These are phyloP conservation scores for Melocanna baccifera DNA, from an alignment of 176 grass and related monocot species.

Conservation along the genomic window DNA sequence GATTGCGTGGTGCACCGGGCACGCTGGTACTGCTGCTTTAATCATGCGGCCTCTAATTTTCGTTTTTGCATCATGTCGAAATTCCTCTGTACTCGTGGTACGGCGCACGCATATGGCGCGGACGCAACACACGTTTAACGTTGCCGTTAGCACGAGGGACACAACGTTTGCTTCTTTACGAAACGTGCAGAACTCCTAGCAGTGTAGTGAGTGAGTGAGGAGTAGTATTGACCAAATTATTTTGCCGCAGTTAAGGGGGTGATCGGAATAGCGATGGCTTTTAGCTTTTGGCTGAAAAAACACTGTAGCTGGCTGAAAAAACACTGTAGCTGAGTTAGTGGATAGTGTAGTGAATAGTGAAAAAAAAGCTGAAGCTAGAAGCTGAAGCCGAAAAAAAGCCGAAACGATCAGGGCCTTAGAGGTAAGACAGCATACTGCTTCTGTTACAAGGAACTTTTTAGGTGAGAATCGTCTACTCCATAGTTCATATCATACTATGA, in stretches of 20 bases:
- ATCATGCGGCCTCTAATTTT: background rate
- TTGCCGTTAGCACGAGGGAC: background rate
- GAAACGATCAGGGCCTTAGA: too few relatives aligned
- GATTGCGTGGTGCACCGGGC: background rate
- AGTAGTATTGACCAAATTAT: background rate
- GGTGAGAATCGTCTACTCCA: background rate
- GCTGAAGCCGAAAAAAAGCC: too few relatives aligned
- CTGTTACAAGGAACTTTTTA: slow-evolving; percentile 1
- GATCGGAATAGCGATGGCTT: too few relatives aligned
- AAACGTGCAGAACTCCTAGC: background rate
- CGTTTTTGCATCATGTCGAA: background rate
- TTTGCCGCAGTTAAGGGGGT: too few relatives aligned
- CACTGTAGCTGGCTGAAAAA: too few relatives aligned
- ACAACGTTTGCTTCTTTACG: background rate
- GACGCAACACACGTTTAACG: too few relatives aligned
- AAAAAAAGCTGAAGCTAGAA: too few relatives aligned
- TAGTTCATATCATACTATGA: background rate
- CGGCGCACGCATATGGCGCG: background rate
- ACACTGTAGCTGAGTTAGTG: too few relatives aligned
- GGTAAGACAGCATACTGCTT: background rate
- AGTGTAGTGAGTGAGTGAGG: background rate
- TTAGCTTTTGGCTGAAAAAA: too few relatives aligned
- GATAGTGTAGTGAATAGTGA: too few relatives aligned
- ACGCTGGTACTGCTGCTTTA: background rate
- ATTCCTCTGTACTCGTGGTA: background rate